These are phyloP conservation scores for Angophora floribunda DNA, from an alignment of 345 rosid species.

Conservation along the genomic window DNA sequence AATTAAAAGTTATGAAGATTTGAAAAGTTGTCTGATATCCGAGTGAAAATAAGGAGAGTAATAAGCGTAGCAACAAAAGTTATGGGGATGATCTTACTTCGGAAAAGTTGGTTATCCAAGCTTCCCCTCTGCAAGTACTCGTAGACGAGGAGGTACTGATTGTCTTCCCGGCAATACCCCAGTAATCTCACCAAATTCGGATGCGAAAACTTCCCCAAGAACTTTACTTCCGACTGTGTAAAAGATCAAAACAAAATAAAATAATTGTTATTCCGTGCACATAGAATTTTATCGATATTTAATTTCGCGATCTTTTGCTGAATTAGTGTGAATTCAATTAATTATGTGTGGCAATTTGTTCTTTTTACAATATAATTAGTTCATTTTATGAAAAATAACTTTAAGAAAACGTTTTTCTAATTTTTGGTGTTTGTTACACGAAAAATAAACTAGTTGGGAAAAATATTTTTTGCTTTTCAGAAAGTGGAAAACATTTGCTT, in stretches of 20 bases:
- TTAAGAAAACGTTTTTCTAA: too few relatives aligned
- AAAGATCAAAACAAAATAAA: neutral
- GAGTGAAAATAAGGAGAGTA: too few relatives aligned
- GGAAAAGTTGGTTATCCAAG: slow-evolving; percentile 61
- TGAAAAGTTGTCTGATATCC: neutral
- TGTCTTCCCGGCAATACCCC: slow-evolving; percentile 80
- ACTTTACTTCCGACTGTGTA: slow-evolving; percentile 58
- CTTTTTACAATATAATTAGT: neutral
- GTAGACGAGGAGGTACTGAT: slow-evolving; percentile 61
- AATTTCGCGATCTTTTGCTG: accelerated
- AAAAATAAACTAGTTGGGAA: too few relatives aligned
- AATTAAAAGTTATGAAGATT: too few relatives aligned
- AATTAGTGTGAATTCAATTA: neutral
- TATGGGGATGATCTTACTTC: slow-evolving; percentile 18
- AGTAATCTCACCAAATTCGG: slow-evolving; percentile 66
- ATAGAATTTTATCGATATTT: neutral
- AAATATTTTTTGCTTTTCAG: too few relatives aligned
- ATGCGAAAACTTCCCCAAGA: slow-evolving; percentile 65
- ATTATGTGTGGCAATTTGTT: neutral
- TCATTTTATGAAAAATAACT: too few relatives aligned
- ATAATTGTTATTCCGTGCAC: accelerated
- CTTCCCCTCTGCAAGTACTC: slow-evolving; percentile 62
- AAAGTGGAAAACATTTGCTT: too few relatives aligned
- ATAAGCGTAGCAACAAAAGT: neutral
- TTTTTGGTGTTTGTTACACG: too few relatives aligned